These are phyloP conservation scores for Anacardium occidentale DNA, from an alignment of 345 rosid species.

Conservation along the genomic window DNA sequence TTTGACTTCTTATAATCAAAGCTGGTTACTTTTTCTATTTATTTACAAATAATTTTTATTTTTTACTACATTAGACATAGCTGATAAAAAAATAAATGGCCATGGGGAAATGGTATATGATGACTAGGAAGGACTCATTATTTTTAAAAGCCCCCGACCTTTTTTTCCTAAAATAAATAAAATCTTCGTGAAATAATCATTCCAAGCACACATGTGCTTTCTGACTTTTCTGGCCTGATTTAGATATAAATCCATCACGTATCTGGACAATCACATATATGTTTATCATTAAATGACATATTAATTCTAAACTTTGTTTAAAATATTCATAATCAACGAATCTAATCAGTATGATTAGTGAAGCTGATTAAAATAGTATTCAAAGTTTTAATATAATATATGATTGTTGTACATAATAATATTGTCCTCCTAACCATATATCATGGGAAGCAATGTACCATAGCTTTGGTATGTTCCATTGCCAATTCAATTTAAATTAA, in stretches of 20 bases:
- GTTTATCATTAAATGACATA: not conserved
- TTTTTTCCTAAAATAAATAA: not conserved
- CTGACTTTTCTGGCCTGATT: slow-evolving; percentile 16
- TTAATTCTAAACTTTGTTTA: not conserved
- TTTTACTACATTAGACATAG: no score
- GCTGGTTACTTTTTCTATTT: not conserved
- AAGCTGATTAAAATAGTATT: not conserved
- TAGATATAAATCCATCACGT: not conserved
- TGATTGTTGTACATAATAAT: not conserved
- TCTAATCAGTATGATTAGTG: not conserved
- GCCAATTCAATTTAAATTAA: not conserved
- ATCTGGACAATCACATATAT: not conserved
- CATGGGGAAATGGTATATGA: not conserved
- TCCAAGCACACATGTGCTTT: slow-evolving; percentile 5
- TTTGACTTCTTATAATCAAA: not conserved
- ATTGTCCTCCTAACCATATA: slow-evolving; percentile 3
- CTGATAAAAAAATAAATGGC: not conserved
- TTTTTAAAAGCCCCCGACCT: not conserved
- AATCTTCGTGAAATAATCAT: slow-evolving; percentile 5
- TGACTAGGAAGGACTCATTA: not conserved
- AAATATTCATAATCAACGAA: not conserved
- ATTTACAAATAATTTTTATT: not conserved
- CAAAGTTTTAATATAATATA: not conserved
- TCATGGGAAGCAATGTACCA: slow-evolving; percentile 2
- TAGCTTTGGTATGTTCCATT: not conserved